Evolutionary conservation across 768 basidiomycete species (phyloP).

Genomic region (Hemileccinum impolitum): DNA sequence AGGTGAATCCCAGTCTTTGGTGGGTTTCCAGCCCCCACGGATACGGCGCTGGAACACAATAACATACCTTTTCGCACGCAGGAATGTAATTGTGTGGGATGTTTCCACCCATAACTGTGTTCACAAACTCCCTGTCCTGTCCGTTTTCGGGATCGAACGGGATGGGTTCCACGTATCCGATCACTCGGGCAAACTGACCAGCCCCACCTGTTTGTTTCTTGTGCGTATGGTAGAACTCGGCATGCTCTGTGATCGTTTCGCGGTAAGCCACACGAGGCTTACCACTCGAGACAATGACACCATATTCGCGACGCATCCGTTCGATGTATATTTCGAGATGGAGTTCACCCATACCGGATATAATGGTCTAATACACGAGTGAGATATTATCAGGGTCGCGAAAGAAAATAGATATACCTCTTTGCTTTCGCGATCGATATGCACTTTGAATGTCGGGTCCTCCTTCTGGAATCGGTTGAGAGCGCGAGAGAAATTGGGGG

Average conservation of each 20-base stretch:
- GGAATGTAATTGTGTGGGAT: conserved; percentile 92
- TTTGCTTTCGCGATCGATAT: conserved; percentile 90
- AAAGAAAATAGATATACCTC: conserved; percentile 52
- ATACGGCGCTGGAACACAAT: background rate
- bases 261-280: conserved; percentile 97
- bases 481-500: conserved; percentile 95
- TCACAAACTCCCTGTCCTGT: conserved; percentile 82
- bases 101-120: conserved; percentile 85
- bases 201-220: conserved; percentile 98
- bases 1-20: background rate
- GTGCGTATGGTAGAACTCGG: conserved; percentile 87
- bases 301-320: conserved; percentile 97
- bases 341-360: conserved; percentile 99
- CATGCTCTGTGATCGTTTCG: conserved; percentile 83
- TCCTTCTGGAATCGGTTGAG: conserved; percentile 98
- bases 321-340: conserved; percentile 99
- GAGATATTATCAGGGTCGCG: background rate
- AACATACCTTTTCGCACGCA: conserved; percentile 82
- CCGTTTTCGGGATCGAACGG: conserved; percentile 69
- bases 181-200: conserved; percentile 93
- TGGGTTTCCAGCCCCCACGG: background rate
- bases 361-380: conserved; percentile 72
- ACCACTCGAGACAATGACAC: conserved; percentile 87
- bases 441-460: conserved; percentile 98
- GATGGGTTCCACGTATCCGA: conserved; percentile 90